Evolutionary conservation across 73 alveolate genomes (phyloP).

Genomic region (Breviolum minutum): DNA sequence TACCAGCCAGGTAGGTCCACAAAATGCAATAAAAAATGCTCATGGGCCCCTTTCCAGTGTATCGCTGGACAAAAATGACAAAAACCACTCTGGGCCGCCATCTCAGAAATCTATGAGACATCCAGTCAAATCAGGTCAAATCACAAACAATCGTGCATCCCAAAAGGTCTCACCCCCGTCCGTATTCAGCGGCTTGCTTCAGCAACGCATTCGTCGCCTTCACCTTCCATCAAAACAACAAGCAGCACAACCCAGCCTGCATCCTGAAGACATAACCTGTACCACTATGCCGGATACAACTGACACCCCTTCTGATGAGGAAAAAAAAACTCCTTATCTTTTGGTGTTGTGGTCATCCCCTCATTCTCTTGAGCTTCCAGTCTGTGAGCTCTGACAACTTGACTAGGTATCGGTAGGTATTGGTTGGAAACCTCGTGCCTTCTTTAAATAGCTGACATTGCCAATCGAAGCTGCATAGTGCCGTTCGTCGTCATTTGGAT

Average conservation of each 20-base stretch:
- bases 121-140: neutral
- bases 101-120: neutral
- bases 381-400: too few species aligned
- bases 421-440: neutral
- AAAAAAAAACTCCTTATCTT: neutral
- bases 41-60: too few species aligned
- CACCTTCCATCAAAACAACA: neutral
- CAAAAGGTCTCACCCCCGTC: neutral
- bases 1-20: too few species aligned
- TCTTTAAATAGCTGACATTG: slow-evolving; percentile 35
- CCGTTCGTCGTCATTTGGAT: slow-evolving; percentile 35
- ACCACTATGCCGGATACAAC: neutral
- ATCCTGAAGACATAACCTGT: neutral
- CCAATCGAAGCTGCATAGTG: slow-evolving; percentile 33
- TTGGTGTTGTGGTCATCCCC: neutral
- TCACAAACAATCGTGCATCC: neutral
- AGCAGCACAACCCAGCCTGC: neutral
- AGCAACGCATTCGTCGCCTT: slow-evolving; percentile 33
- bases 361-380: too few species aligned
- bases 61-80: too few species aligned
- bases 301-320: neutral
- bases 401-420: neutral
- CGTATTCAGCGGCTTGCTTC: slow-evolving; percentile 45
- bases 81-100: neutral
- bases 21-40: too few species aligned